Conservation (phyloP, 1,284 basidiomycete species). For the Ustilago sp. region DNA sequence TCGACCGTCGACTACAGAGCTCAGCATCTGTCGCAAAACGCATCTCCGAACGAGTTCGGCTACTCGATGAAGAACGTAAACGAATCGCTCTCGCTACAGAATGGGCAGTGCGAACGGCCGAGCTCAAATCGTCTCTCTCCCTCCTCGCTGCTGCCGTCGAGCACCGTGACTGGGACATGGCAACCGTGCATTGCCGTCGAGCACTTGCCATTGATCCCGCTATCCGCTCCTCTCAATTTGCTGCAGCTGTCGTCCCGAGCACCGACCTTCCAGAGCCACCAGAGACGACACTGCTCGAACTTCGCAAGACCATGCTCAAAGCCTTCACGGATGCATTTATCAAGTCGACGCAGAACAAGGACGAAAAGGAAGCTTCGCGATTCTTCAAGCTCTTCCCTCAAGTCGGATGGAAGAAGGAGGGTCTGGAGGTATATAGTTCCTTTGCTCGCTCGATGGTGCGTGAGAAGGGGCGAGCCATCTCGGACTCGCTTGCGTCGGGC, state of each 20-base stretch:
- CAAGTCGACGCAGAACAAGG: conserved; percentile 78
- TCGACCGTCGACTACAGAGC: conserved; percentile 75
- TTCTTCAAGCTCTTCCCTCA: conserved; percentile 97
- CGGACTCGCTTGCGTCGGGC: conserved; percentile 41
- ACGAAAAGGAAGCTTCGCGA: conserved; percentile 81
- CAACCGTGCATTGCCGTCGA: conserved; percentile 86
- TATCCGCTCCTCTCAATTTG: conserved; percentile 85
- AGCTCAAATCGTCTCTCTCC: conserved; percentile 87
- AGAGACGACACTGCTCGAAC: conserved; percentile 80
- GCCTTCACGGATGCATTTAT: conserved; percentile 86
- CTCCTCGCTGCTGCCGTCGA: conserved; percentile 83
- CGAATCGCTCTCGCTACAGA: conserved; percentile 86
- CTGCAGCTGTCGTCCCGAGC: conserved; percentile 88
- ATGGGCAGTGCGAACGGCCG: conserved; percentile 85
- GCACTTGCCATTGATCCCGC: conserved; percentile 85
- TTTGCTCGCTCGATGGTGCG: conserved; percentile 90
- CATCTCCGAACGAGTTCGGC: conserved; percentile 86
- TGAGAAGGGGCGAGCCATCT: conserved; percentile 48
- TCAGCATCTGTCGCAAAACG: conserved; percentile 87
- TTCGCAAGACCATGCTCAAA: conserved; percentile 80
- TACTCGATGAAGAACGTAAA: conserved; percentile 89
- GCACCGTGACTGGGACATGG: conserved; percentile 91
- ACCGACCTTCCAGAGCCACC: conserved; percentile 87
- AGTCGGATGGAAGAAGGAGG: conserved; percentile 84
- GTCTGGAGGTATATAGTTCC: conserved; percentile 89